Conservation (phyloP, 176 grass and related monocot species). For the Carex kokanica region DNA sequence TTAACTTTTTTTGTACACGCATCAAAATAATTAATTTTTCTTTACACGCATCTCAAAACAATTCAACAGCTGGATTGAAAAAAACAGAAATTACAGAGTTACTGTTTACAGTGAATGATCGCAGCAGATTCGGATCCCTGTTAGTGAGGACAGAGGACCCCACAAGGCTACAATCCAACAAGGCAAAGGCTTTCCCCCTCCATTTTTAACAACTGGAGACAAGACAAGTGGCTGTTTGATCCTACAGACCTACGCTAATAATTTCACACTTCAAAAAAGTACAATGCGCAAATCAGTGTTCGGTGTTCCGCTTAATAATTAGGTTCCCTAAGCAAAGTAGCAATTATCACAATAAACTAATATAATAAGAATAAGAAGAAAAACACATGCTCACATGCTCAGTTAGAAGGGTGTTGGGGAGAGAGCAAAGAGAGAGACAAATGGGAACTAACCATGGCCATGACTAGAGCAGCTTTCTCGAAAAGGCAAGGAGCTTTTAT, state of each 20-base stretch:
- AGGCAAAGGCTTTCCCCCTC: neutral
- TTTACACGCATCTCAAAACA: too few species aligned
- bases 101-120: too few species aligned
- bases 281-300: neutral
- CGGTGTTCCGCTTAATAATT: too few species aligned
- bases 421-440: neutral
- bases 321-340: neutral
- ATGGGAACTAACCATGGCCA: neutral
- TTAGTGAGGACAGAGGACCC: neutral
- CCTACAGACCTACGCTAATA: neutral
- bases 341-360: neutral
- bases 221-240: neutral
- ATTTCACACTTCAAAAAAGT: neutral
- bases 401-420: neutral
- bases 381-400: slow-evolving; percentile 13
- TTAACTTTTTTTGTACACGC: too few species aligned
- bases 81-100: too few species aligned
- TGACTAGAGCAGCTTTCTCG: slow-evolving; percentile 7
- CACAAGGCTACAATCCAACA: neutral
- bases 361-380: neutral
- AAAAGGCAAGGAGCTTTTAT: slow-evolving; percentile 5
- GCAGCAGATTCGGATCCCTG: too few species aligned
- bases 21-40: too few species aligned
- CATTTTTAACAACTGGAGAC: neutral
- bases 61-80: too few species aligned